Conservation (phyloP, 768 basidiomycete species). For the Leccinum rimulosum region DNA sequence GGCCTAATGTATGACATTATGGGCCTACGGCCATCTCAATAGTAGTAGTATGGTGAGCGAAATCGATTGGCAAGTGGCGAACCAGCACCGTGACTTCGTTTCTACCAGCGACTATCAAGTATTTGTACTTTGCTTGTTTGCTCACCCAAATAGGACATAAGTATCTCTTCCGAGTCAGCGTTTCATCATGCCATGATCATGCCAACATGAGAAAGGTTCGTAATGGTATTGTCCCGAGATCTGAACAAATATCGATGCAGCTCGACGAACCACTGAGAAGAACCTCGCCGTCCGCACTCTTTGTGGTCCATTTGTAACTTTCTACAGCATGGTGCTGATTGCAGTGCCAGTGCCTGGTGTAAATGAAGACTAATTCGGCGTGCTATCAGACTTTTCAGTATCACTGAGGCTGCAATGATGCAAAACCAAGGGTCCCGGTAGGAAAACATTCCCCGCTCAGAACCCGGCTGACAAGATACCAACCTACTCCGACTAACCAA, state of each 20-base stretch:
- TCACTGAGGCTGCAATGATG: neutral
- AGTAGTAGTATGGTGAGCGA: neutral
- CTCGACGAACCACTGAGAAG: neutral
- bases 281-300: neutral
- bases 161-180: neutral
- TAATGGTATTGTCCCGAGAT: neutral
- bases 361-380: neutral
- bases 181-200: neutral
- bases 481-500: conserved; percentile 14
- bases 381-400: neutral
- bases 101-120: neutral
- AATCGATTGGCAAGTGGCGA: neutral
- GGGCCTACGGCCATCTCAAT: neutral
- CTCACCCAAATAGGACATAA: conserved; percentile 1
- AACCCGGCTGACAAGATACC: conserved; percentile 6
- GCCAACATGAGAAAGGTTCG: neutral
- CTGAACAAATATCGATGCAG: neutral
- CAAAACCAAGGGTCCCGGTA: neutral
- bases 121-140: neutral
- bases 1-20: neutral
- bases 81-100: neutral
- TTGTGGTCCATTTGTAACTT: neutral
- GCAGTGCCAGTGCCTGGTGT: conserved; percentile 10
- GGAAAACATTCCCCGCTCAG: neutral
- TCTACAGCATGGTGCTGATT: conserved; percentile 25